Percentiles rank a stretch among this genome's conserved stretches.
phyloP scores from a whole-genome alignment of 2,329 filamentous ascomycete species.

The Exophiala spinifera region DNA sequence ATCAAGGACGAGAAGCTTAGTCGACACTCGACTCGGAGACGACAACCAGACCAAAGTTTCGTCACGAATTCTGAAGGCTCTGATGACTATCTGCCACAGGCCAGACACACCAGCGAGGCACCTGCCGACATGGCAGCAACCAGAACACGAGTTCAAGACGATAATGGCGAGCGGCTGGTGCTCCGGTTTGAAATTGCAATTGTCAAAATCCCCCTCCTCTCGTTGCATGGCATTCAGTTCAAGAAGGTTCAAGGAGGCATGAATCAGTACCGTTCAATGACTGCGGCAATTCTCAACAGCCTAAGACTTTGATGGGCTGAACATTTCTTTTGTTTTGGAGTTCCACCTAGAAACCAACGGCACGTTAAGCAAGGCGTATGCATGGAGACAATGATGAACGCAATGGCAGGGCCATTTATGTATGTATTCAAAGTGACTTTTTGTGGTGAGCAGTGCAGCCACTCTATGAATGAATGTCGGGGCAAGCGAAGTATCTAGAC shows the following conservation, averaged over 20 bases:
- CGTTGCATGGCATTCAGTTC: constrained; percentile 93
- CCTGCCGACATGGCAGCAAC: constrained; percentile 75
- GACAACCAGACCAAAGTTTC: constrained; percentile 65
- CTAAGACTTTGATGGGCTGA: constrained; percentile 62
- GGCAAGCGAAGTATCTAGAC: neutral
- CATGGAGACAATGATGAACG: neutral
- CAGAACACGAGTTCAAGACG: constrained; percentile 85
- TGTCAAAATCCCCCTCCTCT: constrained; percentile 92
- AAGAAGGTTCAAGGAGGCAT: constrained; percentile 94
- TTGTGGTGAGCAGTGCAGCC: neutral
- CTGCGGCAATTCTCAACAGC: constrained; percentile 87
- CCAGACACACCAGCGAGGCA: constrained; percentile 46
- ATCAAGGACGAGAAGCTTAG: constrained; percentile 54
- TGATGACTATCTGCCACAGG: constrained; percentile 63
- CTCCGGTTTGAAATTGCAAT: constrained; percentile 94
- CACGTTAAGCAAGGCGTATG: neutral
- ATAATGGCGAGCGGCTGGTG: constrained; percentile 78
- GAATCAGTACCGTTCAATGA: constrained; percentile 99
- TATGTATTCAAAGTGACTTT: neutral
- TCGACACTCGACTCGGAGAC: constrained; percentile 45
- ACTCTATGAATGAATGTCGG: neutral
- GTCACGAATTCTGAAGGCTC: constrained; percentile 82
- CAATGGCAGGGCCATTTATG: neutral
- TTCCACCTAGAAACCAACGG: neutral
- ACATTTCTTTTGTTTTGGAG: neutral